A percentile compares a stretch with the other conserved stretches of the same genome.
Conservation (phyloP, 2,329 filamentous ascomycete species). For the Talaromyces amestolkiae region DNA sequence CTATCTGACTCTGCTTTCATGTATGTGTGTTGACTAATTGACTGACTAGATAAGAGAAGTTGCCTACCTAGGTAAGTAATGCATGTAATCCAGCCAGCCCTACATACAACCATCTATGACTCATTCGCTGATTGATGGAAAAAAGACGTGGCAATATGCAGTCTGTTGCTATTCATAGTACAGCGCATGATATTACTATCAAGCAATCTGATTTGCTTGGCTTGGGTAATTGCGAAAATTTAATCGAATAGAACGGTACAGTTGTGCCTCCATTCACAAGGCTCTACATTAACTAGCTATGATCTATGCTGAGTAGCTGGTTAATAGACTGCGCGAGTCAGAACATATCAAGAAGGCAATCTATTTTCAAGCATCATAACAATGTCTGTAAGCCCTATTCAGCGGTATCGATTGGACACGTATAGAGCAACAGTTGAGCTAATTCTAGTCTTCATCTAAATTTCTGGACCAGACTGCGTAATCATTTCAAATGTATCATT, state of each 20-base stretch:
- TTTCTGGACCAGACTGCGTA: too few species aligned
- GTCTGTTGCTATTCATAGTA: background rate
- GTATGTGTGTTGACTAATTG: background rate
- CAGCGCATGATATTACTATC: background rate
- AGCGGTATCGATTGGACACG: too few species aligned
- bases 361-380: too few species aligned
- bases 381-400: too few species aligned
- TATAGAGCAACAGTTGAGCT: too few species aligned
- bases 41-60: background rate
- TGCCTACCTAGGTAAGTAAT: conserved; percentile 8
- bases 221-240: background rate
- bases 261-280: background rate
- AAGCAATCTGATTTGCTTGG: background rate
- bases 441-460: too few species aligned
- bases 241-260: background rate
- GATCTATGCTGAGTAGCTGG: too few species aligned
- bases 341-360: too few species aligned
- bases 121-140: background rate
- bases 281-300: background rate
- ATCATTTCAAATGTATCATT: too few species aligned
- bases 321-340: too few species aligned
- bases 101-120: background rate
- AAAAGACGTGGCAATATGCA: background rate
- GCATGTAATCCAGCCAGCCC: background rate
- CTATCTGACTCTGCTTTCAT: background rate